A percentile compares a stretch with the other conserved stretches of the same genome.
Evolutionary conservation across 1,139 yeast species (phyloP).

Genomic region (Nematodospora anomalae): DNA sequence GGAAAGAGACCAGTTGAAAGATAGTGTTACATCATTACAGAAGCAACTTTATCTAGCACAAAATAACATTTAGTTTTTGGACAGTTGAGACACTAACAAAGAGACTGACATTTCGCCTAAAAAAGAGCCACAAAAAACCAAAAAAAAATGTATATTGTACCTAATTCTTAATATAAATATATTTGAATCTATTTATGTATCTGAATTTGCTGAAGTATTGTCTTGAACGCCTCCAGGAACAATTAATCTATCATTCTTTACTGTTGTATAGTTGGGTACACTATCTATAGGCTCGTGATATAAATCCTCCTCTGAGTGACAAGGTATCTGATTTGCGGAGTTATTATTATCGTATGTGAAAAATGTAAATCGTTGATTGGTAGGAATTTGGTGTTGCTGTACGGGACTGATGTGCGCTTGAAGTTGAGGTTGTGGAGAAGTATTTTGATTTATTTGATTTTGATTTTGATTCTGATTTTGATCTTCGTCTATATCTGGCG

Average conservation of each 20-base stretch:
- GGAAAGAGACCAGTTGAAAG: conserved; percentile 79
- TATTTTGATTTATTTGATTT: background rate
- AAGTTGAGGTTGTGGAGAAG: background rate
- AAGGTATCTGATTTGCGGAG: background rate
- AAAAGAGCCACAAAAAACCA: background rate
- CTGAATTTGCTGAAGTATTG: conserved; percentile 8
- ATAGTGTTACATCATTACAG: conserved; percentile 57
- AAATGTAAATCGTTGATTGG: conserved; percentile 7
- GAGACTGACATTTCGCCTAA: background rate
- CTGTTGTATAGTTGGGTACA: conserved; percentile 40
- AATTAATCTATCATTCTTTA: conserved; percentile 28
- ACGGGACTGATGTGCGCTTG: conserved; percentile 1
- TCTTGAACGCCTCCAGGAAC: conserved; percentile 7
- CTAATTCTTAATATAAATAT: background rate
- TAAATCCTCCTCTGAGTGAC: conserved; percentile 9
- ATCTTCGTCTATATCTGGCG: conserved; percentile 35
- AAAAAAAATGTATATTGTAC: conserved; percentile 1
- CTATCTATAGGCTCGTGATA: conserved; percentile 24
- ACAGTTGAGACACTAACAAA: background rate
- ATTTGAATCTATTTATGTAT: conserved; percentile 3
- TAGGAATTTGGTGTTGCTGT: conserved; percentile 3
- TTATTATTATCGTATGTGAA: conserved; percentile 8
- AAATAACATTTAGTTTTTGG: conserved; percentile 10
- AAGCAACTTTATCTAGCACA: conserved; percentile 49
- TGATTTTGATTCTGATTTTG: conserved; percentile 16